Evolutionary conservation across 352 stramenopile species (phyloP).

Genomic region (Thraustochytrium striatum): DNA sequence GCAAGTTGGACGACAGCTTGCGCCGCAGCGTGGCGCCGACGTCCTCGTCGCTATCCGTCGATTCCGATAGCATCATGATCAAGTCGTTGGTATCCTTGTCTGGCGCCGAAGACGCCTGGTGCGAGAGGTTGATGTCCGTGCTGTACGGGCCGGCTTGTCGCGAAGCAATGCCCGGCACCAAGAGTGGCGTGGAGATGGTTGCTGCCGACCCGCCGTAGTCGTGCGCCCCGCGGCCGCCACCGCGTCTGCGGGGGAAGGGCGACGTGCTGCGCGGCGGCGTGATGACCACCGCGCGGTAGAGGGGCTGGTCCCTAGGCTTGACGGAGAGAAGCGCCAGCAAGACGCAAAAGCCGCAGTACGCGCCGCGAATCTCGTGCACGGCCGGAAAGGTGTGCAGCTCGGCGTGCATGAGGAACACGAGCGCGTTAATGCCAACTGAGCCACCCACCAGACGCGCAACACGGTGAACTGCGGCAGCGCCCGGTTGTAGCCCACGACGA

Average conservation of each 20-base stretch:
- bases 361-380: conserved; percentile 7
- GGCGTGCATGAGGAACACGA: conserved; percentile 42
- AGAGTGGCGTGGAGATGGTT: not conserved
- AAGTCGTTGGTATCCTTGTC: too few relatives aligned
- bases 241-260: not conserved
- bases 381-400: not conserved
- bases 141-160: not conserved
- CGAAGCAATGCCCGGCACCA: not conserved
- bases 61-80: not conserved
- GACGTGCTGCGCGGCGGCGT: not conserved
- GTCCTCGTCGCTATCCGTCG: not conserved
- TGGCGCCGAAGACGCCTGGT: too few relatives aligned
- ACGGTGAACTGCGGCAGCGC: conserved; percentile 14
- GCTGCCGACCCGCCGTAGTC: not conserved
- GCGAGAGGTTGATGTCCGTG: not conserved
- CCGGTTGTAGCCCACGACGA: conserved; percentile 13
- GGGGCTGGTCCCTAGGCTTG: conserved; percentile 5
- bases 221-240: too few relatives aligned
- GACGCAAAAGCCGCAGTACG: conserved; percentile 15
- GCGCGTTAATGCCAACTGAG: conserved; percentile 4
- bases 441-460: conserved; percentile 37
- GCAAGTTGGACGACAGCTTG: conserved; percentile 22
- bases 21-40: not conserved
- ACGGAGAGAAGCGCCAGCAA: conserved; percentile 10
- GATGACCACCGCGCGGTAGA: conserved; percentile 14